Base-by-base conservation (phyloP, 2,329 filamentous ascomycete genomes). In the Periglandula ipomoeae region DNA sequence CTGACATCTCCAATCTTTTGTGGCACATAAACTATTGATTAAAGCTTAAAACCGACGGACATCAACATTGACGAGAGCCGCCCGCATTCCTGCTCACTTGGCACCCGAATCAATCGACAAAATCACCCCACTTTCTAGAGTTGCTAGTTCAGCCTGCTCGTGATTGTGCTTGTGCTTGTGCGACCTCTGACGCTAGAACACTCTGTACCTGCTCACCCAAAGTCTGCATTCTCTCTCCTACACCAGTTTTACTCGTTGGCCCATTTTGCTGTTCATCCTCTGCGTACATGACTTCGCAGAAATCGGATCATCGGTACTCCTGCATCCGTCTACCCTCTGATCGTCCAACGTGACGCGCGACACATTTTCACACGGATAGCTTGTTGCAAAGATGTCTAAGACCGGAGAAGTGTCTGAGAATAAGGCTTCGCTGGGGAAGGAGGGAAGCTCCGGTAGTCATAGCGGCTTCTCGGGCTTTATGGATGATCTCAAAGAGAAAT, bases 401-500 rank as follows among this genome's bases (percentile, higher is more conserved):
- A 47, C 47, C n/a, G 50, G 34, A 9, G 38, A 49, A 13, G 40
- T 42, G 5, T 24, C 47, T 1, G 23, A 47, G 6, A 23, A 26
- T 24, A 30, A 32, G 17, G 27, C 39, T 20, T n/a, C 34, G 15
- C 17, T 39, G 17, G 34, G 44, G 17, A 24, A 49, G 8, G 20
- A 40, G 41, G 26, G 19, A 17, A 40, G 30, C 7, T 13, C 34
- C 20, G 20, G 40, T 11, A 30, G 34, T 3, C 50, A 55, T n/a
- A 55, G 62, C 26, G 60, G 56, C 34, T 61, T 65, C 49, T 58
- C 60, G 4, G 57, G 65, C 50, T 59, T 75, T 44, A 57, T 69
- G 20, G 68, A 74, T 22, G 76, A 73, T 57, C 55, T 81, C 26
- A 79, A 74, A 54, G 76, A 81, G 45, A 81, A 79, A 59, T 64